Conservation (phyloP, 495 filamentous ascomycete species). For the Chaetomium tenue region DNA sequence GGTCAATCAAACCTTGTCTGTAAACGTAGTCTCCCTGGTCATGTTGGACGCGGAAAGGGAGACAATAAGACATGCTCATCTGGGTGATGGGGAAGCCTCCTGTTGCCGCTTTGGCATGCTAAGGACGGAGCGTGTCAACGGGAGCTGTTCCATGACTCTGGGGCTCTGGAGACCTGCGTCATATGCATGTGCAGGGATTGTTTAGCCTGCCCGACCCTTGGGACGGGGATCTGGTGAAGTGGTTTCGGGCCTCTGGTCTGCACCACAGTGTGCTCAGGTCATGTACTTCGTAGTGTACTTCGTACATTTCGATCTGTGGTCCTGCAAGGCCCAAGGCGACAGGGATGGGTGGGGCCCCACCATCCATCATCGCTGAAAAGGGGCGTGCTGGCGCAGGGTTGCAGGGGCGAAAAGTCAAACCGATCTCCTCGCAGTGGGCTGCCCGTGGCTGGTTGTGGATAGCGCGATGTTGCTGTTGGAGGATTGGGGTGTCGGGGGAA, state of each 20-base stretch:
- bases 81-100: slow-evolving; percentile 20
- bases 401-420: slow-evolving; percentile 30
- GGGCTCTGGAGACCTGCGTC: slow-evolving; percentile 35
- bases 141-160: slow-evolving; percentile 37
- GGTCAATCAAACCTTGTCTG: slow-evolving; percentile 22
- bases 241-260: slow-evolving; percentile 33
- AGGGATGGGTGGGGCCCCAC: slow-evolving; percentile 34
- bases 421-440: slow-evolving; percentile 23
- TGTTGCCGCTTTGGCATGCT: slow-evolving; percentile 38
- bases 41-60: slow-evolving; percentile 29
- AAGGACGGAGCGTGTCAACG: slow-evolving; percentile 37
- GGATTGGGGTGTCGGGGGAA: slow-evolving; percentile 16
- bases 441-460: slow-evolving; percentile 26
- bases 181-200: slow-evolving; percentile 38
- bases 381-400: slow-evolving; percentile 21
- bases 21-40: slow-evolving; percentile 28
- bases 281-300: neutral
- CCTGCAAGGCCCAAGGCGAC: slow-evolving; percentile 31
- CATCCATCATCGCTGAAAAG: slow-evolving; percentile 23
- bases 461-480: slow-evolving; percentile 13
- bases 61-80: slow-evolving; percentile 25
- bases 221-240: slow-evolving; percentile 28
- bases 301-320: slow-evolving; percentile 5
- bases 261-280: slow-evolving; percentile 6
- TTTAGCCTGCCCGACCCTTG: slow-evolving; percentile 35